Evolutionary conservation across 805 yeast genomes (phyloP).

Genomic region (Ogataea sp.): DNA sequence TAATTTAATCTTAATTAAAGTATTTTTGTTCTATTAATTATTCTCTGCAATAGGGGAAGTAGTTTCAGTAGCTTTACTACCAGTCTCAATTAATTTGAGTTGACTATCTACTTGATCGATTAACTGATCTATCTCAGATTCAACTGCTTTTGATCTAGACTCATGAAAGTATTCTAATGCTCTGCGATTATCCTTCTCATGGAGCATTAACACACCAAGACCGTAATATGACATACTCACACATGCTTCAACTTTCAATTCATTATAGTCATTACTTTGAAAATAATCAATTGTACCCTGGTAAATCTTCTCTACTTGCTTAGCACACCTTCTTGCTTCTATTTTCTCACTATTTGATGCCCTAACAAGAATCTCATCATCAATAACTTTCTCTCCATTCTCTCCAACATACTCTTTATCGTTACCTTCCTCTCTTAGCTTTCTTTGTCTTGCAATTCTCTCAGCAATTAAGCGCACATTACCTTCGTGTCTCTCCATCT

Average conservation of each 20-base stretch:
- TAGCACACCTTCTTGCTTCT: not conserved
- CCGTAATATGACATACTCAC: conserved; percentile 79
- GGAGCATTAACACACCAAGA: conserved; percentile 70
- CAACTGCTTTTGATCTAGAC: conserved; percentile 62
- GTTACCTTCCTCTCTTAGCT: conserved; percentile 7
- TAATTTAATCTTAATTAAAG: too few relatives aligned
- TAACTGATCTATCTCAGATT: conserved; percentile 56
- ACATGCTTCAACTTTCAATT: conserved; percentile 7
- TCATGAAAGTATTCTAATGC: conserved; percentile 61
- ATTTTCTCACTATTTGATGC: not conserved
- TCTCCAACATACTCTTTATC: conserved; percentile 5
- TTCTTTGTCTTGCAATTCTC: conserved; percentile 2
- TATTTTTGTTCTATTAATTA: too few relatives aligned
- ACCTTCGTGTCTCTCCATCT: conserved; percentile 11
- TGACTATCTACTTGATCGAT: conserved; percentile 61
- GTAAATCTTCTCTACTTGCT: conserved; percentile 11
- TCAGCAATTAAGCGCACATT: not conserved
- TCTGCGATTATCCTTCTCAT: conserved; percentile 42
- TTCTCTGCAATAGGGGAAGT: too few relatives aligned
- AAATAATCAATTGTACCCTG: conserved; percentile 5
- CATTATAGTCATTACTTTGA: conserved; percentile 2
- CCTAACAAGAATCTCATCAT: not conserved
- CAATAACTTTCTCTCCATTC: conserved; percentile 6
- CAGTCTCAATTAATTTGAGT: not conserved
- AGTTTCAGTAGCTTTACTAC: conserved; percentile 1